Base-by-base conservation (phyloP, 441 rosid species). In the Euphorbia schlechtendalii region DNA sequence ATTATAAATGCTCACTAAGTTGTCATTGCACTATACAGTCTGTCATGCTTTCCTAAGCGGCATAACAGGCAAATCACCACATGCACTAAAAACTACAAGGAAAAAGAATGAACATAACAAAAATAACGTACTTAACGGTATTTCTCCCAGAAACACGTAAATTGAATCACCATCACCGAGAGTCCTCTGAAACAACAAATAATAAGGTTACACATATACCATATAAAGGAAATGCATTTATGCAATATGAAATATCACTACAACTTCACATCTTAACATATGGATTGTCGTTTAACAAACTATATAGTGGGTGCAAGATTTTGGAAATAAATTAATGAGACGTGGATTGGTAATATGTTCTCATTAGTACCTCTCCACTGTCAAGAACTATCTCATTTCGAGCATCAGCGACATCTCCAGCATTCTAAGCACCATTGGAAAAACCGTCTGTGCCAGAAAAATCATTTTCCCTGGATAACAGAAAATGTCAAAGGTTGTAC, bases 121-220 rank as follows among this genome's bases (percentile, higher is more conserved):
- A 64, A 51, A 54, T 71, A 75, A 67, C 95, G 73, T 88, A 90
- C 97, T 88, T 80, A 93, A 73, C 66, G 99, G 96, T 83, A 93
- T 90, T 84, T 93, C 99, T 45, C 89, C 99, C 14, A 93, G 84
- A 67, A 97, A 93, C 93, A 88, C 90, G 76, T 90, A 93, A 69
- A 93, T 93, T 0, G 96, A 78, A 73, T 93, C 99, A 65, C 90
- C 99, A 77, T 82, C 88, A 21, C 78, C 97, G 56, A 86, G 82
- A 74, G 84, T 72, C 71, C 84, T 97, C 97, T 94, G 88, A 73
- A 75, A 81, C 52, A 68, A 41, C 52, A 69, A 14, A 61, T 69
- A 54, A 59, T 20, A 43, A 62, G 36, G 48, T n/a, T 27, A 71
- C 24, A 45, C 45, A 67, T 21, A 64, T 62, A 71, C 30, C 18